Conservation (phyloP, 768 basidiomycete species). For the Tephrocybe sp. region DNA sequence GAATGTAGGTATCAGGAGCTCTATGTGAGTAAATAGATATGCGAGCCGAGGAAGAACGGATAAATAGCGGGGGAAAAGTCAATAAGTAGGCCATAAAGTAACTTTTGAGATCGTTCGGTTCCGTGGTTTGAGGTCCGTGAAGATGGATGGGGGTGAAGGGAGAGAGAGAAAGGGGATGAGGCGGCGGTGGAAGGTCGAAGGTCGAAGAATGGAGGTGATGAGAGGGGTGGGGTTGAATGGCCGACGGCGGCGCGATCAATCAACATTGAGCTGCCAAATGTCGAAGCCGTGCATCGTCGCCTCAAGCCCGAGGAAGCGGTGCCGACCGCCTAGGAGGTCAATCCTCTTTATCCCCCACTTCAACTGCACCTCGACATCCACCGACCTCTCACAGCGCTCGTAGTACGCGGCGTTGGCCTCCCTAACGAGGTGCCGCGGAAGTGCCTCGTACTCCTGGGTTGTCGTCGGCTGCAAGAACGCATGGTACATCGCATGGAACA, state of each 20-base stretch:
- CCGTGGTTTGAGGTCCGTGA: too few relatives aligned
- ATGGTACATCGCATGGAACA: constrained; percentile 45
- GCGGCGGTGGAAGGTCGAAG: too few relatives aligned
- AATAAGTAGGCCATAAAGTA: constrained; percentile 18
- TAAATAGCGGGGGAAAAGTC: background rate
- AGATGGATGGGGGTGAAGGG: background rate
- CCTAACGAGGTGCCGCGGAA: constrained; percentile 30
- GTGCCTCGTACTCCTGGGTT: constrained; percentile 40
- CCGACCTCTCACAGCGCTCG: constrained; percentile 35
- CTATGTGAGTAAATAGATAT: background rate
- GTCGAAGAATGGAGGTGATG: background rate
- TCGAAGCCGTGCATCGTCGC: constrained; percentile 39
- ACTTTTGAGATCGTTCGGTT: background rate
- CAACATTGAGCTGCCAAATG: constrained; percentile 45
- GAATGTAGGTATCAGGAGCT: background rate
- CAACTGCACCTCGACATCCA: constrained; percentile 25
- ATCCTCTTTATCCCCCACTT: constrained; percentile 58
- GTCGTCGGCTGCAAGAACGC: constrained; percentile 47
- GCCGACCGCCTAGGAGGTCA: constrained; percentile 50
- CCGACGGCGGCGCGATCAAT: background rate
- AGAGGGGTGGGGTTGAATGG: background rate
- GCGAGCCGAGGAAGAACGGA: background rate
- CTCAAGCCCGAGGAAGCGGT: constrained; percentile 49
- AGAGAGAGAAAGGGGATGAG: background rate
- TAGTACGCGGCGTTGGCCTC: constrained; percentile 48